Evolutionary conservation across 2,329 filamentous ascomycete genomes (phyloP).

Genomic region (Hypoxylon sp.): DNA sequence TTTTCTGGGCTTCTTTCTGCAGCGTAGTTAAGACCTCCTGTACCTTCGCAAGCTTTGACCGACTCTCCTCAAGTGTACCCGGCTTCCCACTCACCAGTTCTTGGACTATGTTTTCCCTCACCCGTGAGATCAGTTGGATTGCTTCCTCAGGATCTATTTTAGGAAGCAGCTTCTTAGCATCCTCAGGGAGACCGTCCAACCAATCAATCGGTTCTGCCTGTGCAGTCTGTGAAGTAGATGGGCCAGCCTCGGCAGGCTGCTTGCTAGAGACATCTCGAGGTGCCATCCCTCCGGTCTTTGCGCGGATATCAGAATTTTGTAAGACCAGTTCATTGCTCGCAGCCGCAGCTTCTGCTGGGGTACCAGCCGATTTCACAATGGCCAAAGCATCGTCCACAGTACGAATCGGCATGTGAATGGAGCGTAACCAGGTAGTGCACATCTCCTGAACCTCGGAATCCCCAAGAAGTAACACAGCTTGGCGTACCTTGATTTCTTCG

Average conservation of each 20-base stretch:
- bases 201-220: neutral
- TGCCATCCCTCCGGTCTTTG: neutral
- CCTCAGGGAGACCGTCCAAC: neutral
- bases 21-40: neutral
- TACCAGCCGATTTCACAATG: neutral
- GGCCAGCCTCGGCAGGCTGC: neutral
- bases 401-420: conserved; percentile 43
- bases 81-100: neutral
- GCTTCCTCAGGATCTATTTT: neutral
- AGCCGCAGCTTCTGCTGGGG: neutral
- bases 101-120: neutral
- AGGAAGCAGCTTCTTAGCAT: neutral
- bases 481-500: conserved; percentile 38
- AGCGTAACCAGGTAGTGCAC: conserved; percentile 44
- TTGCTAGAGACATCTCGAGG: neutral
- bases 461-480: conserved; percentile 41
- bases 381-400: neutral
- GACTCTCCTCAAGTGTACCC: neutral
- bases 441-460: conserved; percentile 36
- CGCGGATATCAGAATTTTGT: neutral
- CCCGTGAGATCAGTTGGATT: neutral
- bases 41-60: neutral
- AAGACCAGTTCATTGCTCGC: neutral
- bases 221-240: neutral
- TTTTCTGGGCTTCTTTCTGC: neutral